Percentiles rank a stretch among this genome's conserved stretches.
phyloP scores from a whole-genome alignment of 2,329 filamentous ascomycete species.

The Epichloe gansuensis region DNA sequence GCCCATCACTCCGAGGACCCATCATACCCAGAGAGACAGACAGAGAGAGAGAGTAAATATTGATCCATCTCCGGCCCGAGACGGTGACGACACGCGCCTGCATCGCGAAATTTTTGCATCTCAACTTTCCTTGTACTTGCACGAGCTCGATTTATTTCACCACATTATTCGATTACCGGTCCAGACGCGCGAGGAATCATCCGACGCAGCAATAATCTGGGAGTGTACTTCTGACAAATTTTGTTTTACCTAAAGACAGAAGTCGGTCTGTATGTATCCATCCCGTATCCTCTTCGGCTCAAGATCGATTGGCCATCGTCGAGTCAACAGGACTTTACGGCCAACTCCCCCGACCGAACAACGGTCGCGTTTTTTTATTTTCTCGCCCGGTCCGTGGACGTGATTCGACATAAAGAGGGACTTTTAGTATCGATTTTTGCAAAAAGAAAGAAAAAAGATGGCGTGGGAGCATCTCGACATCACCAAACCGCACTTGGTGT shows the following conservation, averaged over 20 bases:
- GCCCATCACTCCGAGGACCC: neutral
- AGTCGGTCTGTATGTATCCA: slow-evolving; percentile 7
- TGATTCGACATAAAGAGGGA: neutral
- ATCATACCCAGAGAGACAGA: neutral
- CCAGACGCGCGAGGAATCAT: neutral
- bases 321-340: slow-evolving; percentile 1
- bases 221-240: no score
- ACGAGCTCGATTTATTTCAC: neutral
- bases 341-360: slow-evolving; percentile 1
- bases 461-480: slow-evolving; percentile 71
- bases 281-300: slow-evolving; percentile 5
- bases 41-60: no score
- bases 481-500: slow-evolving; percentile 93
- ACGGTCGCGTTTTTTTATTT: neutral
- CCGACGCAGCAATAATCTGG: neutral
- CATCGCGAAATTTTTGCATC: neutral
- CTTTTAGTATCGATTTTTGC: no score
- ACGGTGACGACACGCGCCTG: neutral
- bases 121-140: neutral
- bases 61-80: neutral
- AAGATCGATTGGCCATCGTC: slow-evolving; percentile 6
- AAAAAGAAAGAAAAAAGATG: slow-evolving; percentile 32
- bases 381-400: slow-evolving; percentile 2
- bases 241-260: neutral
- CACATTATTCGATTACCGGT: neutral